These are phyloP conservation scores for Nyssa sinensis DNA, from an alignment of 148 eudicot species.

Conservation along the genomic window DNA sequence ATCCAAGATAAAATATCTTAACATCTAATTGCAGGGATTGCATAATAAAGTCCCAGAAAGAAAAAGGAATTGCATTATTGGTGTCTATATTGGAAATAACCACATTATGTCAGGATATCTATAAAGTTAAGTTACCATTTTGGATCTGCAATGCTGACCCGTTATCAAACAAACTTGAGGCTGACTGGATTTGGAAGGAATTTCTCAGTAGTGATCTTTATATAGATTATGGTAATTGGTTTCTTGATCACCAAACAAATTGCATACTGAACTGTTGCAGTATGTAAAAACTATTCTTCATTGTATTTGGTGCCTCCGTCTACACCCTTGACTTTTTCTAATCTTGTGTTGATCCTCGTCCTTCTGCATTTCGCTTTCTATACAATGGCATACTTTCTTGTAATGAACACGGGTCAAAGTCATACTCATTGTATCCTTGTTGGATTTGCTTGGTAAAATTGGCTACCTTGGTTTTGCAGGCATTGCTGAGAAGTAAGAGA, in stretches of 20 bases:
- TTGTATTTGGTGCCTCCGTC: neutral
- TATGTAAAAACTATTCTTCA: neutral
- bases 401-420: neutral
- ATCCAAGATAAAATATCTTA: neutral
- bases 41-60: too few relatives aligned
- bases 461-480: slow-evolving; percentile 40
- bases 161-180: neutral
- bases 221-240: too few relatives aligned
- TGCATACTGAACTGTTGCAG: neutral
- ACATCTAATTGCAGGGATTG: neutral
- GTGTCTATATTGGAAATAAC: neutral
- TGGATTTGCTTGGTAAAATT: neutral
- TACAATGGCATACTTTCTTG: neutral
- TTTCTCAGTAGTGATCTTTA: neutral
- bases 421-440: neutral
- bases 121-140: neutral
- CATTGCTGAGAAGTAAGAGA: slow-evolving; percentile 34
- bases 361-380: neutral
- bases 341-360: neutral
- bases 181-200: neutral
- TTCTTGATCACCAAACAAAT: neutral
- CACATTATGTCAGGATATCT: neutral
- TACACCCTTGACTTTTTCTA: neutral
- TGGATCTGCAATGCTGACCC: neutral
- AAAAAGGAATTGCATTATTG: too few relatives aligned